phyloP scores from a whole-genome alignment of 768 basidiomycete genomes.

The Lactarius akahatsu region DNA sequence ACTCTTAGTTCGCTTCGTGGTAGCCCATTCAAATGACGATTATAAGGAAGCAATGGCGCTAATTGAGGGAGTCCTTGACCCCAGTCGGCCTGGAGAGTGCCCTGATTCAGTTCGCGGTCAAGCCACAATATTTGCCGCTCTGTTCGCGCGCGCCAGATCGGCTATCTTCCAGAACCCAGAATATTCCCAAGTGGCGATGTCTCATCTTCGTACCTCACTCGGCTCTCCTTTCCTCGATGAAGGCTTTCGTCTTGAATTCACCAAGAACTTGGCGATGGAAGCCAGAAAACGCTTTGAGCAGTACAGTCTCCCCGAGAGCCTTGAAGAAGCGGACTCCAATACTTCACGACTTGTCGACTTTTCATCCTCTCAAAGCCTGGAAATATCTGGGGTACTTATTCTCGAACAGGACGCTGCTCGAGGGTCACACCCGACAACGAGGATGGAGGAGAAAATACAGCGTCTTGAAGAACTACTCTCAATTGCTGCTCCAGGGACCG shows the following conservation, averaged over 20 bases:
- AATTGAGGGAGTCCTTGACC: background rate
- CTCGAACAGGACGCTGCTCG: background rate
- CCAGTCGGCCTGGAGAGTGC: background rate
- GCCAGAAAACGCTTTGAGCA: background rate
- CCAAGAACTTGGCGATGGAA: background rate
- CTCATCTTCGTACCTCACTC: background rate
- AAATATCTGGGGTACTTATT: background rate
- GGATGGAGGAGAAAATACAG: background rate
- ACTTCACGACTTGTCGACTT: background rate
- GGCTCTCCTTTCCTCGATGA: background rate
- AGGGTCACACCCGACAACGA: background rate
- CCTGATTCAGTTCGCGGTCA: background rate
- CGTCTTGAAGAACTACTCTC: background rate
- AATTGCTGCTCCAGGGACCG: background rate
- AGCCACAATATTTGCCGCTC: background rate
- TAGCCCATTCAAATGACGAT: background rate
- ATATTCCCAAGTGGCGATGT: background rate
- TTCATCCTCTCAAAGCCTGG: background rate
- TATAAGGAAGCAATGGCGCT: conserved; percentile 1
- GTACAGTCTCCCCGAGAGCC: background rate
- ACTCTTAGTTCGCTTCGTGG: background rate
- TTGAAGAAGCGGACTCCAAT: background rate
- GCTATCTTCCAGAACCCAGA: background rate
- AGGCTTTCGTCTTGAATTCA: background rate
- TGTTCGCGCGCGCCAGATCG: background rate